phyloP scores from a whole-genome alignment of 257 asterid species.

The Penstemon eatonii region DNA sequence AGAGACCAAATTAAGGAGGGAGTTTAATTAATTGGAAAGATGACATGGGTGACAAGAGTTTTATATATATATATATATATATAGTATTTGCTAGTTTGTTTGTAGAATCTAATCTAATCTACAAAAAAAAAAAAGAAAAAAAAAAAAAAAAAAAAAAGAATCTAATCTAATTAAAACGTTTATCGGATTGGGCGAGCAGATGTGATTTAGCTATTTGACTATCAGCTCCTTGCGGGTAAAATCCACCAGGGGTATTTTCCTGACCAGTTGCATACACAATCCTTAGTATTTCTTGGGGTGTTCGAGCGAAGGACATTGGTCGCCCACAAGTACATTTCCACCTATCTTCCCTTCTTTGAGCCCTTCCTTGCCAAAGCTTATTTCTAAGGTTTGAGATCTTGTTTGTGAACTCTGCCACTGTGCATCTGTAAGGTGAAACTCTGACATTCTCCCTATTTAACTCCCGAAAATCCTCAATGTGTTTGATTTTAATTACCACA shows the following conservation, averaged over 20 bases:
- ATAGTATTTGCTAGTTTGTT: no score
- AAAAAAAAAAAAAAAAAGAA: no score
- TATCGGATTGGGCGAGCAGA: not conserved
- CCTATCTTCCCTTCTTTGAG: constrained; percentile 54
- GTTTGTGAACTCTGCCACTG: constrained; percentile 56
- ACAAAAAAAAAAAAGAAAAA: no score
- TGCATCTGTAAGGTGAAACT: constrained; percentile 47
- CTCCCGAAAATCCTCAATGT: no score
- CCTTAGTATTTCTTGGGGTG: constrained; percentile 70
- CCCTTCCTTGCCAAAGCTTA: constrained; percentile 51
- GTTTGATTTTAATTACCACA: no score
- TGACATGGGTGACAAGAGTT: no score
- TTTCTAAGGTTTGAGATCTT: constrained; percentile 49
- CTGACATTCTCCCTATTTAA: not conserved
- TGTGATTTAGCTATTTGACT: constrained; percentile 66
- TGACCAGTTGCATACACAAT: constrained; percentile 64
- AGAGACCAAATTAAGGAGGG: no score
- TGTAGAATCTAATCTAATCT: no score
- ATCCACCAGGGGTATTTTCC: constrained; percentile 65
- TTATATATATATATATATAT: no score
- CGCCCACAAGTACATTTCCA: constrained; percentile 66
- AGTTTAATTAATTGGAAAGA: no score
- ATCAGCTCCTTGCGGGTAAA: constrained; percentile 73
- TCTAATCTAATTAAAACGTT: no score
- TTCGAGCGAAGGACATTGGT: constrained; percentile 48